A percentile compares a stretch with the other conserved stretches of the same genome.
These are phyloP conservation scores for Umbelopsis ramanniana DNA, from an alignment of 192 early-diverging fungal genomes.

Conservation along the genomic window DNA sequence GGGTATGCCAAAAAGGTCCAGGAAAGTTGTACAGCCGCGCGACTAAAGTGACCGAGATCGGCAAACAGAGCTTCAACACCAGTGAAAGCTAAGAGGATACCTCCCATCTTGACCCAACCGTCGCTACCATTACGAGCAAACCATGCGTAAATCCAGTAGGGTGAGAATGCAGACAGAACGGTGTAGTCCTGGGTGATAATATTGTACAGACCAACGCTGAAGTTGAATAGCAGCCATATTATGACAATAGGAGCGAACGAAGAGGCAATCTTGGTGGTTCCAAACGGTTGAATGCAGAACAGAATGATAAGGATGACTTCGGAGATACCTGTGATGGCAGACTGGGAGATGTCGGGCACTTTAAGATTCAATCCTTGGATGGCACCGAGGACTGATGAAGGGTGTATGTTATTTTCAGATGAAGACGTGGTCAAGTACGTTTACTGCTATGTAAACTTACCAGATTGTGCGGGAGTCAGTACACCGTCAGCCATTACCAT, in stretches of 20 bases:
- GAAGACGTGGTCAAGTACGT: neutral
- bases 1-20: slow-evolving; percentile 54
- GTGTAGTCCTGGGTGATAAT: slow-evolving; percentile 35
- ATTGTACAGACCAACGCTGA: slow-evolving; percentile 54
- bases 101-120: slow-evolving; percentile 43
- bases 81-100: slow-evolving; percentile 56
- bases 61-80: slow-evolving; percentile 63
- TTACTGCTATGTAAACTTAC: neutral
- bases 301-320: slow-evolving; percentile 45
- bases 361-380: slow-evolving; percentile 18
- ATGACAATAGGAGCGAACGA: slow-evolving; percentile 51
- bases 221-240: slow-evolving; percentile 52
- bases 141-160: slow-evolving; percentile 44
- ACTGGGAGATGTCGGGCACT: slow-evolving; percentile 28
- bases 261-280: slow-evolving; percentile 43
- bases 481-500: slow-evolving; percentile 10
- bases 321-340: slow-evolving; percentile 34
- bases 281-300: slow-evolving; percentile 54
- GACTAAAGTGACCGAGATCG: slow-evolving; percentile 61
- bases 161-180: slow-evolving; percentile 48
- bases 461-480: slow-evolving; percentile 29
- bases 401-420: neutral
- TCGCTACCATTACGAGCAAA: slow-evolving; percentile 31
- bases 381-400: slow-evolving; percentile 18
- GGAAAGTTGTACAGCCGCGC: slow-evolving; percentile 48